Conservation (phyloP, 2,329 filamentous ascomycete genomes). For the Purpureocillium takamizusanense region DNA sequence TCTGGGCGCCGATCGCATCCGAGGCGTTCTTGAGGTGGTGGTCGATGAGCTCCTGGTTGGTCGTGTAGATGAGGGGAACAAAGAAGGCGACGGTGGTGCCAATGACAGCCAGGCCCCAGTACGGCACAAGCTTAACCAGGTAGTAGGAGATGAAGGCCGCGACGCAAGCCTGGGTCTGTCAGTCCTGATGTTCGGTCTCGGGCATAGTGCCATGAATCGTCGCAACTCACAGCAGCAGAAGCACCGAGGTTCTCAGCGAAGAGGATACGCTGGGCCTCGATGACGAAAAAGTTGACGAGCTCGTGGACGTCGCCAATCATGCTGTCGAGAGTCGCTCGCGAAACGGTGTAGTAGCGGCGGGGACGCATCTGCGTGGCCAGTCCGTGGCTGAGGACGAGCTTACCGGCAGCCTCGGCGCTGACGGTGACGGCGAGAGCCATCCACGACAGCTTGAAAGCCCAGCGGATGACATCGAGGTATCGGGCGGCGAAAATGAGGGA, state of each 20-base stretch:
- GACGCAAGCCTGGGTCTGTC: slow-evolving; percentile 40
- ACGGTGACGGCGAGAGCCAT: slow-evolving; percentile 52
- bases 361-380: slow-evolving; percentile 58
- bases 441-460: slow-evolving; percentile 56
- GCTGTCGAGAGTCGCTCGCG: slow-evolving; percentile 51
- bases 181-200: background rate
- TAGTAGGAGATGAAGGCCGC: slow-evolving; percentile 57
- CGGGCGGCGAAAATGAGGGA: slow-evolving; percentile 52
- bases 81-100: slow-evolving; percentile 51
- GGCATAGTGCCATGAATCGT: slow-evolving; percentile 6
- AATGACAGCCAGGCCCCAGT: slow-evolving; percentile 59
- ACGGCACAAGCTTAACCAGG: slow-evolving; percentile 59
- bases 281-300: slow-evolving; percentile 63
- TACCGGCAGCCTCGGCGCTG: slow-evolving; percentile 51
- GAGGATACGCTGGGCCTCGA: slow-evolving; percentile 59
- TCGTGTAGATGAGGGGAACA: slow-evolving; percentile 53
- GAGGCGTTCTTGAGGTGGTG: slow-evolving; percentile 48
- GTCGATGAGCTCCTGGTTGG: slow-evolving; percentile 63
- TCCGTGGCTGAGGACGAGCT: slow-evolving; percentile 51
- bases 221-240: slow-evolving; percentile 46
- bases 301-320: slow-evolving; percentile 57
- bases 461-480: slow-evolving; percentile 59
- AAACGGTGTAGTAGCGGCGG: slow-evolving; percentile 57
- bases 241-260: slow-evolving; percentile 58
- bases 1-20: slow-evolving; percentile 52